These are phyloP conservation scores for Epichloe sp. DNA, from an alignment of 2,329 filamentous ascomycete species.

Conservation along the genomic window DNA sequence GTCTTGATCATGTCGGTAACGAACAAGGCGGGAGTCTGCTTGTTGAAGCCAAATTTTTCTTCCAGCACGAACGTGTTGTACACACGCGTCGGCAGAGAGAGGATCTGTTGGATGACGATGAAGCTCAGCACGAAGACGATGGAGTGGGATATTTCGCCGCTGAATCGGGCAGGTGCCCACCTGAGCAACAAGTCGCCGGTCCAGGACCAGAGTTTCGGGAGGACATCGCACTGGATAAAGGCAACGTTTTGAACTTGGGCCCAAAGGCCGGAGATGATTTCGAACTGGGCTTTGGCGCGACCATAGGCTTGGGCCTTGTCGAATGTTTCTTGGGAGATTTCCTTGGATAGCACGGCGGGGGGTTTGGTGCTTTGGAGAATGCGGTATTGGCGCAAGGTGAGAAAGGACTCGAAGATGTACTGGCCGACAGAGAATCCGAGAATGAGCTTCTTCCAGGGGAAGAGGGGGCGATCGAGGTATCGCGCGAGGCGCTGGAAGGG, in stretches of 20 bases:
- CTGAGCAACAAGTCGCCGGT: conserved; percentile 61
- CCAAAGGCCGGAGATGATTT: conserved; percentile 68
- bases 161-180: conserved; percentile 66
- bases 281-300: conserved; percentile 86
- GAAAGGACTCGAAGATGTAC: conserved; percentile 78
- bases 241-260: conserved; percentile 77
- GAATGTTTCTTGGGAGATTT: conserved; percentile 80
- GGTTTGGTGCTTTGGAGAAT: conserved; percentile 68
- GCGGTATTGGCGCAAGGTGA: conserved; percentile 80
- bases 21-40: conserved; percentile 84
- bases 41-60: conserved; percentile 96
- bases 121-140: conserved; percentile 86
- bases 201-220: conserved; percentile 80
- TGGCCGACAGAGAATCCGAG: conserved; percentile 88
- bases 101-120: conserved; percentile 64
- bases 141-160: conserved; percentile 86
- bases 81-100: conserved; percentile 70
- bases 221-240: conserved; percentile 80
- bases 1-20: conserved; percentile 84
- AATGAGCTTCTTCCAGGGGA: conserved; percentile 96
- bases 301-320: conserved; percentile 96
- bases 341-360: conserved; percentile 80
- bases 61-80: conserved; percentile 95
- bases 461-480: conserved; percentile 79
- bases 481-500: conserved; percentile 54